Conservation (phyloP, 2,329 filamentous ascomycete genomes). For the Aspergillus bombycis region DNA sequence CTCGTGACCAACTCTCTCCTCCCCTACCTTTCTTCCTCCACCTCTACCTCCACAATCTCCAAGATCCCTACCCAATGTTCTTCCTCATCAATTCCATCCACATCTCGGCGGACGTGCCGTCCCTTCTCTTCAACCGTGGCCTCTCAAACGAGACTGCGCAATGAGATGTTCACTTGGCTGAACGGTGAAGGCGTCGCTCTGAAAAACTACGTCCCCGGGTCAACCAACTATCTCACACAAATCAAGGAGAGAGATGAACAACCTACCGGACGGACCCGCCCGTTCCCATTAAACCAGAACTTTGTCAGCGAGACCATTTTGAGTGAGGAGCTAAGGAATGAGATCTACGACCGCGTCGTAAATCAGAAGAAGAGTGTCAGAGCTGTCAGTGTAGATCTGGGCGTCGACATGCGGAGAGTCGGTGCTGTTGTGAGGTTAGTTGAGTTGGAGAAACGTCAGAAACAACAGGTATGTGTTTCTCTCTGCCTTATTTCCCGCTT, state of each 20-base stretch:
- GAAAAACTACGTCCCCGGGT: slow-evolving; percentile 36
- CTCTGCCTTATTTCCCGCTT: slow-evolving; percentile 10
- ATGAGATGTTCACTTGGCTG: slow-evolving; percentile 63
- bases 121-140: slow-evolving; percentile 38
- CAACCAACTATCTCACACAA: slow-evolving; percentile 36
- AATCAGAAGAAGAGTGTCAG: slow-evolving; percentile 70
- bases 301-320: slow-evolving; percentile 76
- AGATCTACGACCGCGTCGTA: slow-evolving; percentile 72
- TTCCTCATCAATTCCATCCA: slow-evolving; percentile 18
- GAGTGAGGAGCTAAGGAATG: slow-evolving; percentile 70
- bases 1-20: slow-evolving; percentile 38
- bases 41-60: slow-evolving; percentile 22
- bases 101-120: slow-evolving; percentile 28
- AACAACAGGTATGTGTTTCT: slow-evolving; percentile 66
- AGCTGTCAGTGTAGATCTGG: slow-evolving; percentile 74
- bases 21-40: slow-evolving; percentile 32
- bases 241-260: slow-evolving; percentile 6
- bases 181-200: slow-evolving; percentile 40
- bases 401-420: slow-evolving; percentile 80
- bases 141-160: slow-evolving; percentile 53
- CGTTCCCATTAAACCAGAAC: slow-evolving; percentile 73
- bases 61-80: slow-evolving; percentile 7
- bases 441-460: slow-evolving; percentile 80
- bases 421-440: slow-evolving; percentile 84
- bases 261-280: slow-evolving; percentile 43